Conservation (phyloP, 2,329 filamentous ascomycete species). For the Sordariomycetes sp. region DNA sequence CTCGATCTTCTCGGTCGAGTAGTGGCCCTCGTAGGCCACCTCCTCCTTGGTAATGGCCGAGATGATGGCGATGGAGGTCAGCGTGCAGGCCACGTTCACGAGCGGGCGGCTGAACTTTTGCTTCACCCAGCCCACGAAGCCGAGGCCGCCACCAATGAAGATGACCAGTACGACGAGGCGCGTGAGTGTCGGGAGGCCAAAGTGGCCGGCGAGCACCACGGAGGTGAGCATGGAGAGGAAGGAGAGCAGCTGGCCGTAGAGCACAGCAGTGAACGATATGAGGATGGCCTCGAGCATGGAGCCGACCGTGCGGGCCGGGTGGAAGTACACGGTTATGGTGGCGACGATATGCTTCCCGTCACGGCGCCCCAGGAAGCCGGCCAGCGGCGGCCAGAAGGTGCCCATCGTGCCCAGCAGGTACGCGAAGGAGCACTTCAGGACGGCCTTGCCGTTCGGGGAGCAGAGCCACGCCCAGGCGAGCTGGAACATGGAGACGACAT, state of each 20-base stretch:
- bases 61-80: slow-evolving; percentile 82
- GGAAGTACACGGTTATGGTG: slow-evolving; percentile 90
- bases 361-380: slow-evolving; percentile 64
- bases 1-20: slow-evolving; percentile 70
- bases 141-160: slow-evolving; percentile 78
- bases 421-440: slow-evolving; percentile 84
- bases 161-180: slow-evolving; percentile 71
- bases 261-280: slow-evolving; percentile 65
- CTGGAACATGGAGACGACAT: slow-evolving; percentile 23
- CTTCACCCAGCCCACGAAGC: slow-evolving; percentile 82
- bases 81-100: slow-evolving; percentile 75
- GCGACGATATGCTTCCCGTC: slow-evolving; percentile 93
- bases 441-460: slow-evolving; percentile 65
- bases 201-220: slow-evolving; percentile 60
- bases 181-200: slow-evolving; percentile 58
- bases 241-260: slow-evolving; percentile 59
- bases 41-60: slow-evolving; percentile 87
- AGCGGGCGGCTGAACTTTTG: slow-evolving; percentile 67
- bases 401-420: slow-evolving; percentile 80
- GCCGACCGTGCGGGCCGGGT: slow-evolving; percentile 75
- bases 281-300: slow-evolving; percentile 82
- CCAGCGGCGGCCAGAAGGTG: slow-evolving; percentile 68
- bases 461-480: slow-evolving; percentile 47
- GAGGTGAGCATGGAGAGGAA: slow-evolving; percentile 84
- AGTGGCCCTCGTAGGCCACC: slow-evolving; percentile 69